These are phyloP conservation scores for Ascochyta lentis DNA, from an alignment of 2,329 filamentous ascomycete species.

Conservation along the genomic window DNA sequence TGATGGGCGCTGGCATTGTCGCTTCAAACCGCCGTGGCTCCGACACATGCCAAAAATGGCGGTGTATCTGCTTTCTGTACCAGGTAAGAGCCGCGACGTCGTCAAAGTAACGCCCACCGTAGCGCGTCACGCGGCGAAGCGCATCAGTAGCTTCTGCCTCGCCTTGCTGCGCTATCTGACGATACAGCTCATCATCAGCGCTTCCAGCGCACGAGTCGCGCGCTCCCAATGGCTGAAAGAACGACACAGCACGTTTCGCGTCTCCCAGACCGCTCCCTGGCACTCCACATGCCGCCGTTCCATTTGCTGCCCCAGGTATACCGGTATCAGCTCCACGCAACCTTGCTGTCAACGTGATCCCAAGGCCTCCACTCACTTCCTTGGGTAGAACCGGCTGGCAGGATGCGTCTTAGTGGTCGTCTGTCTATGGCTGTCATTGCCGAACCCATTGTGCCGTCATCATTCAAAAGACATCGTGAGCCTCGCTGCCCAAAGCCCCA, in stretches of 20 bases:
- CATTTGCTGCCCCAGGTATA: conserved; percentile 40
- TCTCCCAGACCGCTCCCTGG: conserved; percentile 24
- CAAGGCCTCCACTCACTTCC: conserved; percentile 26
- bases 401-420: conserved; percentile 24
- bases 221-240: conserved; percentile 56
- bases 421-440: conserved; percentile 19
- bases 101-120: not conserved
- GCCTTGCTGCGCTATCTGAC: conserved; percentile 29
- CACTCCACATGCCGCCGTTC: conserved; percentile 29
- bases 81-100: conserved; percentile 6
- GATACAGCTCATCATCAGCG: conserved; percentile 30
- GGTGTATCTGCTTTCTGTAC: conserved; percentile 29
- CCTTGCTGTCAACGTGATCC: conserved; percentile 34
- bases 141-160: conserved; percentile 17
- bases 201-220: conserved; percentile 69
- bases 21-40: conserved; percentile 38
- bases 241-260: conserved; percentile 39
- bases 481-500: conserved; percentile 21
- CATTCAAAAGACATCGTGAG: conserved; percentile 22
- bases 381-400: conserved; percentile 32
- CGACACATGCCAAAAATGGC: conserved; percentile 35
- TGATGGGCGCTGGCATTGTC: conserved; percentile 28
- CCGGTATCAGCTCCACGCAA: conserved; percentile 25
- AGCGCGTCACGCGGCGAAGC: conserved; percentile 12
- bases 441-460: conserved; percentile 28